A percentile compares a stretch with the other conserved stretches of the same genome.
These are phyloP conservation scores for Anthracocystis walkeri DNA, from an alignment of 1,284 basidiomycete species.

Conservation along the genomic window DNA sequence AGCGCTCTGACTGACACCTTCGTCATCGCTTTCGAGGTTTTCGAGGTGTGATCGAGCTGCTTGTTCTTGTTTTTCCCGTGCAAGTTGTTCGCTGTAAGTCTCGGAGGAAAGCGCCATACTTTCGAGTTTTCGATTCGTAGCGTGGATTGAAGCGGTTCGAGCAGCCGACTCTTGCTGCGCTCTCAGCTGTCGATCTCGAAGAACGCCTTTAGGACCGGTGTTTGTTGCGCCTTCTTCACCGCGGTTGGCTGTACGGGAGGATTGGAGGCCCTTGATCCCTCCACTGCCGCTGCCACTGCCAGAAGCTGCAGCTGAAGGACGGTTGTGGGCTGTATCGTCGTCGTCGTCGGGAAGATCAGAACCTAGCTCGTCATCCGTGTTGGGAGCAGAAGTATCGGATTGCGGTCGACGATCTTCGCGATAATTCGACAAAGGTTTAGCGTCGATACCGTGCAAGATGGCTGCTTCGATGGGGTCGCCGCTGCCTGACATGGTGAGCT, in stretches of 20 bases:
- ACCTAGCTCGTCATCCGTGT: conserved; percentile 57
- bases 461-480: conserved; percentile 44
- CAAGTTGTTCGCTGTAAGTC: conserved; percentile 49
- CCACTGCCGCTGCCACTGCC: conserved; percentile 2
- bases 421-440: conserved; percentile 24
- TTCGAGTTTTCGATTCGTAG: conserved; percentile 47
- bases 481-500: conserved; percentile 31
- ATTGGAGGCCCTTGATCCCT: conserved; percentile 15
- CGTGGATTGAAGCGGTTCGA: conserved; percentile 21
- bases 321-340: conserved; percentile 2
- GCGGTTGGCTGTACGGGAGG: conserved; percentile 22
- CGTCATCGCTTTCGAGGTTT: conserved; percentile 25
- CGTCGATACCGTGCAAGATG: conserved; percentile 48
- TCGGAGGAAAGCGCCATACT: conserved; percentile 37
- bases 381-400: conserved; percentile 27
- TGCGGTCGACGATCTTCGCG: conserved; percentile 38
- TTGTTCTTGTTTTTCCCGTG: conserved; percentile 28
- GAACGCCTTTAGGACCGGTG: conserved; percentile 61
- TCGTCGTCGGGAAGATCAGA: conserved; percentile 44
- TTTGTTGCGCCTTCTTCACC: conserved; percentile 41
- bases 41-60: conserved; percentile 12
- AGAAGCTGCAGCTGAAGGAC: conserved; percentile 3
- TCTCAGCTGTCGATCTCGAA: conserved; percentile 43
- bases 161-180: conserved; percentile 24
- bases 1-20: conserved; percentile 26